These are phyloP conservation scores for Microdochium nivale DNA, from an alignment of 2,329 filamentous ascomycete species.

Conservation along the genomic window DNA sequence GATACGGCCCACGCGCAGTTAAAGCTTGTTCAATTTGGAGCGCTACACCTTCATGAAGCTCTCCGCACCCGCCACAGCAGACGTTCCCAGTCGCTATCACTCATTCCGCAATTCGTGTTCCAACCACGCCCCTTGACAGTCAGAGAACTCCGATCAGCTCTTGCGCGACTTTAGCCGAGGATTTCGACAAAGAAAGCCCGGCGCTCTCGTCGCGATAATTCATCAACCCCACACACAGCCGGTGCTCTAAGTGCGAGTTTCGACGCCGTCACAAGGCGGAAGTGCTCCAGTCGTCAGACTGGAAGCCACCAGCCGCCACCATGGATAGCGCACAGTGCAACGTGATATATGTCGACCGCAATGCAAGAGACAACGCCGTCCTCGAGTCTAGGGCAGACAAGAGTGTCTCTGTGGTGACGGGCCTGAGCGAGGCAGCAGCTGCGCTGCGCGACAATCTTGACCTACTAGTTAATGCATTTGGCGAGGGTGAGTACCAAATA, in stretches of 20 bases:
- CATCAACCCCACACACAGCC: not conserved
- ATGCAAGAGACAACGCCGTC: constrained; percentile 36
- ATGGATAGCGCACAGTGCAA: constrained; percentile 52
- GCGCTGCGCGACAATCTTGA: constrained; percentile 36
- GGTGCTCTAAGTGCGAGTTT: not conserved
- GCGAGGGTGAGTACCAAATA: constrained; percentile 35
- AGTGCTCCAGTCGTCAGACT: constrained; percentile 53
- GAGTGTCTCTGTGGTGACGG: constrained; percentile 23
- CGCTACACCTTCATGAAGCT: no score
- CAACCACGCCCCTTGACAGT: no score
- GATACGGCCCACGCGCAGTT: no score
- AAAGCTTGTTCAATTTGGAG: no score
- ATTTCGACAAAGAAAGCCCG: no score
- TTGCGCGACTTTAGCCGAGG: no score
- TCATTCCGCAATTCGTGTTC: no score
- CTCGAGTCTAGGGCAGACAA: constrained; percentile 19
- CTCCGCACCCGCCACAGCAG: no score
- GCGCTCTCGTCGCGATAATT: not conserved
- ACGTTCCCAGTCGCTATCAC: no score
- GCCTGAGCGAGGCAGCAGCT: constrained; percentile 15
- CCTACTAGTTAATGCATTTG: constrained; percentile 44
- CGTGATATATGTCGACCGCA: constrained; percentile 52
- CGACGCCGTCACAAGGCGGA: constrained; percentile 25
- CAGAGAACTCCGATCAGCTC: no score
- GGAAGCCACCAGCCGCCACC: constrained; percentile 44